These are phyloP conservation scores for Coniferiporia sulphurascens DNA, from an alignment of 1,284 basidiomycete species.

Conservation along the genomic window DNA sequence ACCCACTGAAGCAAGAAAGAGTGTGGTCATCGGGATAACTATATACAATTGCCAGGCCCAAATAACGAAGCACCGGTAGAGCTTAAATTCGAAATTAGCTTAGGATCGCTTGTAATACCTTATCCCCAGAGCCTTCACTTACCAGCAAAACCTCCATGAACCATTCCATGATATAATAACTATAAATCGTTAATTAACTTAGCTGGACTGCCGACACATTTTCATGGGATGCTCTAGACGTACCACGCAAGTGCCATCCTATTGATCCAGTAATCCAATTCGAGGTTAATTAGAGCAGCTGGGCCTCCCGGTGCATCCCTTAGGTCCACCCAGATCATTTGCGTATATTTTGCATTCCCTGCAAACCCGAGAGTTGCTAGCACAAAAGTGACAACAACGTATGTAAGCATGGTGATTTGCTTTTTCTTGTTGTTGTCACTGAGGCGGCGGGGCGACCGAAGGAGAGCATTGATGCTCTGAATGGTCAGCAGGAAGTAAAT, in stretches of 20 bases:
- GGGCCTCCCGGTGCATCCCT: slow-evolving; percentile 25
- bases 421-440: background rate
- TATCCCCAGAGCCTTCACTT: too few species aligned
- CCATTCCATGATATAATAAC: too few species aligned
- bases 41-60: slow-evolving; percentile 20
- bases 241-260: too few species aligned
- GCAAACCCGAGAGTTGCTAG: slow-evolving; percentile 30
- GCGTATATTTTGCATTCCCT: slow-evolving; percentile 28
- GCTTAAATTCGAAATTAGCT: too few species aligned
- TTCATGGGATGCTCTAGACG: too few species aligned
- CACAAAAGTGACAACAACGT: slow-evolving; percentile 26
- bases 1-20: slow-evolving; percentile 27
- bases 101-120: too few species aligned
- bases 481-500: slow-evolving; percentile 7
- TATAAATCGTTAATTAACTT: too few species aligned
- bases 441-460: background rate
- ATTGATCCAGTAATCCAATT: too few species aligned
- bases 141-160: too few species aligned
- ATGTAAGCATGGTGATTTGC: slow-evolving; percentile 6
- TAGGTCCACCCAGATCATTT: slow-evolving; percentile 33
- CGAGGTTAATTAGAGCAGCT: too few species aligned
- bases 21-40: slow-evolving; percentile 23
- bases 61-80: too few species aligned
- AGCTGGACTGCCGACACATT: too few species aligned
- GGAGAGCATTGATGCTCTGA: slow-evolving; percentile 1